Percentiles rank a stretch among this genome's conserved stretches.
Conservation (phyloP, 352 stramenopile species). For the Globisporangium parvum region DNA sequence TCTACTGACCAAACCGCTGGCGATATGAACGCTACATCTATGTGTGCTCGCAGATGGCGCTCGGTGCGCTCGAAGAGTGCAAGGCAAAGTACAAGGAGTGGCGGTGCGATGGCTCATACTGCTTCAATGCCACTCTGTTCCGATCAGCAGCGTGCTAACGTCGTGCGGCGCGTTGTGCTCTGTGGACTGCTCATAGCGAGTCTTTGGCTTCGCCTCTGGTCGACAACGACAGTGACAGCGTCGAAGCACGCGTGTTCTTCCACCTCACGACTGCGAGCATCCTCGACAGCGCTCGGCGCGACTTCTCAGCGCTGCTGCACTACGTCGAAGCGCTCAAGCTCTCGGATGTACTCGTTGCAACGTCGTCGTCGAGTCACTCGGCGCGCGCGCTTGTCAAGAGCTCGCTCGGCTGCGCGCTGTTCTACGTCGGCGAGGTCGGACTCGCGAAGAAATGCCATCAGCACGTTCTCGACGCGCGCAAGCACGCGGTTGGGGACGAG, state of each 20-base stretch:
- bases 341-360: constrained; percentile 18
- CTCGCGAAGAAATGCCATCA: constrained; percentile 54
- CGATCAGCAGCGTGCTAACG: neutral
- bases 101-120: constrained; percentile 12
- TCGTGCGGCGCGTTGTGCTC: neutral
- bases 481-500: constrained; percentile 18
- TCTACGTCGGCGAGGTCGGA: constrained; percentile 40
- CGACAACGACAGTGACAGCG: constrained; percentile 8
- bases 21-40: too few species aligned
- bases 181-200: neutral
- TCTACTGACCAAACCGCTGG: too few species aligned
- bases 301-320: constrained; percentile 39
- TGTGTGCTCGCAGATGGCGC: constrained; percentile 45
- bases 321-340: constrained; percentile 49
- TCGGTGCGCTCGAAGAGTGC: constrained; percentile 42
- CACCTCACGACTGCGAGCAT: constrained; percentile 42
- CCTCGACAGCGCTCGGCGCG: constrained; percentile 42
- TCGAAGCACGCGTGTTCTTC: constrained; percentile 50
- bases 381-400: constrained; percentile 37
- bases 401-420: constrained; percentile 48
- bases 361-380: constrained; percentile 19
- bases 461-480: constrained; percentile 37
- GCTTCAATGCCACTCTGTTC: neutral
- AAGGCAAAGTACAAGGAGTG: constrained; percentile 27
- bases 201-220: too few species aligned